Evolutionary conservation across 31 red algal genomes (phyloP).

Genomic region (Odonthalia washingtoniensis): DNA sequence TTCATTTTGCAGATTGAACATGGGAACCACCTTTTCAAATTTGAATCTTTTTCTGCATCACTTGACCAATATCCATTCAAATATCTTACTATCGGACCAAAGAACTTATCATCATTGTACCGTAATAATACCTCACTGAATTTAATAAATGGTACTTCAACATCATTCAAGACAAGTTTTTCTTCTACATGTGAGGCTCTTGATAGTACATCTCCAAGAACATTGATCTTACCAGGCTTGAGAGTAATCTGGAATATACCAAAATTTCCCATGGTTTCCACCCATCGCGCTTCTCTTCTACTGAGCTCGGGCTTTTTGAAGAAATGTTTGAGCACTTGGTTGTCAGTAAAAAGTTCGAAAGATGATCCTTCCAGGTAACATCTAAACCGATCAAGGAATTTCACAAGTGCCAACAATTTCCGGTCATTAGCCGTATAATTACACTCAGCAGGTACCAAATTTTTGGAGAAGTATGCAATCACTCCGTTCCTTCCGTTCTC

Average conservation of each 20-base stretch:
- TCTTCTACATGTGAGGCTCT: constrained; percentile 22
- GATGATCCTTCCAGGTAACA: constrained; percentile 18
- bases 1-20: neutral
- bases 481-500: neutral
- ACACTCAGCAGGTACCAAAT: neutral
- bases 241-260: constrained; percentile 27
- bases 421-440: neutral
- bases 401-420: neutral
- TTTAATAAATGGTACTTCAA: constrained; percentile 15
- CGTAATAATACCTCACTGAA: neutral
- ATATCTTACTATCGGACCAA: constrained; percentile 29
- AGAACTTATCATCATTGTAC: neutral
- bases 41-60: neutral
- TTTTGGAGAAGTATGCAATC: neutral
- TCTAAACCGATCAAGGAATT: neutral
- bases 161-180: neutral
- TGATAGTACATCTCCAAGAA: constrained; percentile 23
- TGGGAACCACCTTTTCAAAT: neutral
- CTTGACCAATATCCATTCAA: neutral
- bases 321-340: constrained; percentile 25
- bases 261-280: constrained; percentile 24
- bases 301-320: constrained; percentile 38
- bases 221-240: constrained; percentile 26
- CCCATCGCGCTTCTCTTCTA: constrained; percentile 36
- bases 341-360: constrained; percentile 21